These are phyloP conservation scores for Gynandropsis gynandra DNA, from an alignment of 345 rosid species.

Conservation along the genomic window DNA sequence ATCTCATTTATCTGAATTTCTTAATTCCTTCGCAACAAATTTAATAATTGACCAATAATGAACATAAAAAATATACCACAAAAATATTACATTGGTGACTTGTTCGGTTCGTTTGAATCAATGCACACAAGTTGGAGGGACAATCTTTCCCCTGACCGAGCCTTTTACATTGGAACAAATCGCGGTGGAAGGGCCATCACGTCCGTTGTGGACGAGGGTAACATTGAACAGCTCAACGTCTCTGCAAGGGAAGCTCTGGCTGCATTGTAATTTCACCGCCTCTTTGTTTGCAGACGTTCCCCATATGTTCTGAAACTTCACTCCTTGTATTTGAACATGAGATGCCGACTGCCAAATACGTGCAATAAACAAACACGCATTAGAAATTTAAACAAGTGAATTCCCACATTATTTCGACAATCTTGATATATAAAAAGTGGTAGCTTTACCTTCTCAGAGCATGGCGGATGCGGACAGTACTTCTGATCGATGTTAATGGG, in stretches of 20 bases:
- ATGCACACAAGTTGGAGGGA: slow-evolving; percentile 10
- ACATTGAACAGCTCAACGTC: slow-evolving; percentile 27
- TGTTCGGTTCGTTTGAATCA: neutral
- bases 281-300: slow-evolving; percentile 26
- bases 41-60: too few relatives aligned
- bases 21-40: too few relatives aligned
- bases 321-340: slow-evolving; percentile 28
- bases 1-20: too few relatives aligned
- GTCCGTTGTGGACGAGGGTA: slow-evolving; percentile 3
- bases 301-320: slow-evolving; percentile 26
- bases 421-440: too few relatives aligned
- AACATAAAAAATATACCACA: neutral
- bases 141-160: slow-evolving; percentile 6
- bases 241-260: slow-evolving; percentile 24
- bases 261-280: slow-evolving; percentile 30
- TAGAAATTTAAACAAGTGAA: too few relatives aligned
- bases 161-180: slow-evolving; percentile 26
- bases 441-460: slow-evolving; percentile 5
- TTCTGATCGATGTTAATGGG: slow-evolving; percentile 29
- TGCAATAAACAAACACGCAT: neutral
- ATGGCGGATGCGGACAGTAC: slow-evolving; percentile 21
- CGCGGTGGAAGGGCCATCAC: slow-evolving; percentile 10
- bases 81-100: neutral
- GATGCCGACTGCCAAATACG: slow-evolving; percentile 24
- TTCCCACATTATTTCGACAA: too few relatives aligned